Evolutionary conservation across 257 asterid species (phyloP).

Genomic region (Echium plantagineum): DNA sequence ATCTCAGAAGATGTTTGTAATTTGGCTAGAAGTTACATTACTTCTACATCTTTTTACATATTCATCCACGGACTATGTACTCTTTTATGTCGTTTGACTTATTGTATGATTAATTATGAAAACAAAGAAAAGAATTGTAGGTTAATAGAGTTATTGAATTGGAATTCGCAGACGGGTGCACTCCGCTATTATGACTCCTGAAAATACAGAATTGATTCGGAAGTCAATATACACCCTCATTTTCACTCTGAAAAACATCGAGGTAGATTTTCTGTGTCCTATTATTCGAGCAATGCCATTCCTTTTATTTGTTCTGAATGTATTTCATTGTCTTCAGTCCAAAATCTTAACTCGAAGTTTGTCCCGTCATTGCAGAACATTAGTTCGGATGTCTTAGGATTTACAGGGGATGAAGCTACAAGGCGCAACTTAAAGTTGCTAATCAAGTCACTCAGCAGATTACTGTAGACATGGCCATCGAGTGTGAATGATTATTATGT

Average conservation of each 20-base stretch:
- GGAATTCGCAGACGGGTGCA: conserved; percentile 61
- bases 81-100: too few species aligned
- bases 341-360: neutral
- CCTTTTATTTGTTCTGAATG: conserved; percentile 1
- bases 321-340: neutral
- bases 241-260: conserved; percentile 85
- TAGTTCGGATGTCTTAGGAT: conserved; percentile 76
- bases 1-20: too few species aligned
- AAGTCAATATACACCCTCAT: conserved; percentile 77
- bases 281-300: conserved; percentile 3
- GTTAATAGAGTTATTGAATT: conserved; percentile 1
- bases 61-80: too few species aligned
- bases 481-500: neutral
- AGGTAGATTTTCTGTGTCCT: conserved; percentile 33
- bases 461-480: conserved; percentile 28
- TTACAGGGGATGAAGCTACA: conserved; percentile 90
- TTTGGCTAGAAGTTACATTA: too few species aligned
- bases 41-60: too few species aligned
- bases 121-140: neutral
- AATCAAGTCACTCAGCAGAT: conserved; percentile 84
- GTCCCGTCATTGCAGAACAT: conserved; percentile 44
- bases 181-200: conserved; percentile 74
- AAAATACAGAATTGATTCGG: conserved; percentile 75
- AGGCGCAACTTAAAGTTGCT: conserved; percentile 71
- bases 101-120: too few species aligned